Evolutionary conservation across 129 eudicot species (phyloP), one percentile per base, ranked within the genome.

Genomic region (Lonicera japonica): DNA sequence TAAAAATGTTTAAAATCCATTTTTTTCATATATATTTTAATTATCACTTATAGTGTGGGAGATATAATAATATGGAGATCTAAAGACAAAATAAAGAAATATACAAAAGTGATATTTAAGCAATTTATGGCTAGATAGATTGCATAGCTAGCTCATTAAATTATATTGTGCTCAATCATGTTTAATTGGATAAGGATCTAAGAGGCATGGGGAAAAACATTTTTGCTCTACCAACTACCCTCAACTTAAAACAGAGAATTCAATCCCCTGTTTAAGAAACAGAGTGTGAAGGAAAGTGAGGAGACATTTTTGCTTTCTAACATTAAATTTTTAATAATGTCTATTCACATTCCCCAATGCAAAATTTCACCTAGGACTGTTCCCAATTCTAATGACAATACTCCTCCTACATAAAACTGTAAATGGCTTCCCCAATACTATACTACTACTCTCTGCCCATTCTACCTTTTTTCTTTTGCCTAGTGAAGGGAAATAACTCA

Each of bases 301-400:
- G 36, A 29, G 46, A 76, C 54, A 21, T 48, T 52, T 11, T 53
- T 48, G 24, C 51, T 65, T 64, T 54, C 45, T 51, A 45, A 19
- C 56, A 61, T 61, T 46, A 55, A 65, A 61, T 29, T 29, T 6
- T 0, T 55, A 72, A 25, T 60, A 58, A 17, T 43, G 5, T 3
- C 13, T 54, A 61, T 45, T 81, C 68, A 58, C 75, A 40, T 64
- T 56, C 55, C 12, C 62, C 54, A 73, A 74, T 56, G 69, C 73
- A 80, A 77, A 65, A 50, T 73, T 77, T 77, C 79, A 80, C 84
- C 80, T 76, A 51, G 68, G 64, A 72, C 25, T 82, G 95, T 82
- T 82, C 89, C 89, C 89, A 69, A 21, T 82, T 65, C 64, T 75
- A 64, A 48, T 71, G 80, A 82, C 95, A 83, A 83, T 58, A 65